Percentiles rank a stretch among this genome's conserved stretches.
Conservation (phyloP, 2,329 filamentous ascomycete genomes). For the Acarospora socialis region DNA sequence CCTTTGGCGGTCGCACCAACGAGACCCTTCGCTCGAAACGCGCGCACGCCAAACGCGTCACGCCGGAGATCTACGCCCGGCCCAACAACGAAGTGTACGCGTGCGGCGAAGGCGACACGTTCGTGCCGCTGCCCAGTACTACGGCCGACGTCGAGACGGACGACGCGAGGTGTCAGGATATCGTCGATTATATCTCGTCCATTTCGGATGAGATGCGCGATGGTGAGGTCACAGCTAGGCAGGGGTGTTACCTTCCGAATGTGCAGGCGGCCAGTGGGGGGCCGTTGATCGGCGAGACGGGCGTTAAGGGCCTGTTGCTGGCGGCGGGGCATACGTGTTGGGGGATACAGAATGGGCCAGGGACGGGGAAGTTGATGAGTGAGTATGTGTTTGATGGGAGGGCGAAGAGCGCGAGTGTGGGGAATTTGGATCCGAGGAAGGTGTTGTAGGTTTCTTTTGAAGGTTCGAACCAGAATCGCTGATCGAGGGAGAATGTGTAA, state of each 20-base stretch:
- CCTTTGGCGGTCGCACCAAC: conserved; percentile 44
- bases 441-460: conserved; percentile 30
- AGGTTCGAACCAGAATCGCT: too few species aligned
- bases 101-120: conserved; percentile 75
- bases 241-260: conserved; percentile 88
- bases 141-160: conserved; percentile 66
- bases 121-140: conserved; percentile 59
- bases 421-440: conserved; percentile 51
- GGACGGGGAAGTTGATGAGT: conserved; percentile 66
- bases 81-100: conserved; percentile 85
- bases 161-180: conserved; percentile 63
- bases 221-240: conserved; percentile 56
- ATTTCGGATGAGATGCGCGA: conserved; percentile 45
- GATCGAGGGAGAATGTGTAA: too few species aligned
- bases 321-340: conserved; percentile 92
- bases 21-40: conserved; percentile 34
- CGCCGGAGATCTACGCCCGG: conserved; percentile 87
- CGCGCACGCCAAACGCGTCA: conserved; percentile 48
- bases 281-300: conserved; percentile 65
- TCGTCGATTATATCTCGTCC: conserved; percentile 58
- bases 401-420: conserved; percentile 52
- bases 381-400: conserved; percentile 63
- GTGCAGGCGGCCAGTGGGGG: conserved; percentile 44
- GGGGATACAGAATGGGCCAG: conserved; percentile 94
- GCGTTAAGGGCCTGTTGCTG: conserved; percentile 59